Conservation (phyloP, 2,329 filamentous ascomycete species). For the Sporothrix protearum region DNA sequence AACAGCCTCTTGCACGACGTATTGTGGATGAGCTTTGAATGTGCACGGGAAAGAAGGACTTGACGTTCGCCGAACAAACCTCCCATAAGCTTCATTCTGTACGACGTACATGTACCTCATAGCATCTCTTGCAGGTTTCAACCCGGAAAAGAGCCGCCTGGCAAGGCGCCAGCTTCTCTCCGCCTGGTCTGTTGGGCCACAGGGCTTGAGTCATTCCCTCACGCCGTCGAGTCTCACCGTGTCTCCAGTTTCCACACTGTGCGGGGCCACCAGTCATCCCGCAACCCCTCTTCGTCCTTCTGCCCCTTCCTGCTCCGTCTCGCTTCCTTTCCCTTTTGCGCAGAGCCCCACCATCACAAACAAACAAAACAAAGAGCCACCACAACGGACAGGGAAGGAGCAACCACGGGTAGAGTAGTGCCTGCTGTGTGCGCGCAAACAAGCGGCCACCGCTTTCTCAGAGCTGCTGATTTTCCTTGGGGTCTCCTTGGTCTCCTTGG, state of each 20-base stretch:
- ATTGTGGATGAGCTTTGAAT: no score
- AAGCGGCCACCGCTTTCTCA: background rate
- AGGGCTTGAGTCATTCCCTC: conserved; percentile 11
- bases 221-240: background rate
- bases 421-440: background rate
- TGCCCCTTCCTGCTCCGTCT: background rate
- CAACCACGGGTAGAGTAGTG: background rate
- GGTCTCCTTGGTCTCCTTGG: no score
- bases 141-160: background rate
- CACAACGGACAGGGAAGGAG: background rate
- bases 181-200: background rate
- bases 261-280: conserved; percentile 15
- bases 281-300: conserved; percentile 20
- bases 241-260: background rate
- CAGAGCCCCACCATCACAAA: conserved; percentile 25
- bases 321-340: conserved; percentile 1
- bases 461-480: background rate
- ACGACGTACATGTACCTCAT: no score
- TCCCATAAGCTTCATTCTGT: no score
- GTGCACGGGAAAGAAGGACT: no score
- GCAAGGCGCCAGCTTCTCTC: conserved; percentile 3
- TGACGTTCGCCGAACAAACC: no score
- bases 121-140: no score
- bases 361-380: conserved; percentile 26
- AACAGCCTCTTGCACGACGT: no score